Conservation (phyloP, 169 alveolate species). For the Plasmodium vivax region DNA sequence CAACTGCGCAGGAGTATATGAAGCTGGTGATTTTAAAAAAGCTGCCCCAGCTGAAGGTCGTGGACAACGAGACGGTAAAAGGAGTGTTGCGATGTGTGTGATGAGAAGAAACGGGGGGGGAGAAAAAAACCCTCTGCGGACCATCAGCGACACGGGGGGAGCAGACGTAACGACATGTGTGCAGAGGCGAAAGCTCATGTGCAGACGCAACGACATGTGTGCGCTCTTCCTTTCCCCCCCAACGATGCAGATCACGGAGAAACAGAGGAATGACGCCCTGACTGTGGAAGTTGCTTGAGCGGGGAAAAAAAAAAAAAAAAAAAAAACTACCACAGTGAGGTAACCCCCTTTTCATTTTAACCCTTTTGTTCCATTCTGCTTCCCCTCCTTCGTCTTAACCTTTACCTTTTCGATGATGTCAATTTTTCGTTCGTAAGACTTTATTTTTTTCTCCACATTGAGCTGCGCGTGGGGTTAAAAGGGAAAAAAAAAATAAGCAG, state of each 20-base stretch:
- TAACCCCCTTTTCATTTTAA: not conserved
- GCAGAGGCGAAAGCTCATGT: not conserved
- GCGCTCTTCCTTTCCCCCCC: not conserved
- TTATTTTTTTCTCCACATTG: conserved; percentile 32
- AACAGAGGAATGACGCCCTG: conserved; percentile 60
- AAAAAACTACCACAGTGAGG: not conserved
- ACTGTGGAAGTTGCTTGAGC: conserved; percentile 20
- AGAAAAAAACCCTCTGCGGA: not conserved
- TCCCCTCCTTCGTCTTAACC: not conserved
- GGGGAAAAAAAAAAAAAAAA: not conserved
- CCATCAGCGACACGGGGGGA: not conserved
- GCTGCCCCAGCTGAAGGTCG: conserved; percentile 46
- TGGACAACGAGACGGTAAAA: conserved; percentile 61
- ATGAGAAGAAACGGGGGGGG: not conserved
- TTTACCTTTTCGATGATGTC: conserved; percentile 20
- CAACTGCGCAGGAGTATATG: conserved; percentile 39
- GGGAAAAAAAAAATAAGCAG: not conserved
- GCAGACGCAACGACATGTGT: not conserved
- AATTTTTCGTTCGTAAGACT: conserved; percentile 51
- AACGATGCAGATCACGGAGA: conserved; percentile 40
- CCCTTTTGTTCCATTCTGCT: not conserved
- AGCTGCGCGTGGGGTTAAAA: not conserved
- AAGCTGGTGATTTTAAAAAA: conserved; percentile 60
- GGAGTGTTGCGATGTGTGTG: not conserved
- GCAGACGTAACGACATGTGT: not conserved